Base-by-base conservation (phyloP, 257 asterid species). In the Penstemon newberryi region DNA sequence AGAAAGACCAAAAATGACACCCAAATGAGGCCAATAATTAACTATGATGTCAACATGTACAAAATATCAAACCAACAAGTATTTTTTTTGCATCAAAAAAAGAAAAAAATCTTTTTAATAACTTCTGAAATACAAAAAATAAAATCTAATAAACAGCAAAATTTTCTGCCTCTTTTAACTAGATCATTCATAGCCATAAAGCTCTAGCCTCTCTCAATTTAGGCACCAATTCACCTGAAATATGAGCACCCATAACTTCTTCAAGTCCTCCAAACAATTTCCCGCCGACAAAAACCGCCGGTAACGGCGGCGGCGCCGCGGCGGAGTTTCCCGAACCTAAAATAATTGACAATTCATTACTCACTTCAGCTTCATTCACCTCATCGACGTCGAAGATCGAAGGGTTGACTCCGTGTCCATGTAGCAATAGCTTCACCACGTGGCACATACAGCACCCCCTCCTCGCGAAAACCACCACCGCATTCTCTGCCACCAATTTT, bases 401-500 rank as follows among this genome's bases (percentile, higher is more conserved):
- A 0, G 98, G 98, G 67, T 83, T 87, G 8, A 83, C 92, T 0
- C 97, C 98, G 7, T 82, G 90, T 1, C 96, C 91, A 4, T 79
- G 77, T 5, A 92, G 80, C 67, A 92, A 25, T 10, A 75, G 89
- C 88, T 77, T 80, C 51, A 86, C 82, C 42, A 86, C 96, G 78
- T 82, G 85, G 78, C 96, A 87, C 97, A 92, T 89, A 78, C 93
- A 87, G 75, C 98, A 92, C 1, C 87, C 97, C 19, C 77, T 66
- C 78, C 83, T 67, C 0, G 88, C 91, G 11, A 89, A 70, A 45
- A 85, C 89, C 38, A 82, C 85, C 77, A 89, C 88, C 18, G 96
- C 88, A 65, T 83, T 87, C 13, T 92, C 98, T 39, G 82, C 65
- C 73, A 87, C 82, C 74, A 78, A 7, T 67, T 76, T 79, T 4